Evolutionary conservation across 177 flowering plant genomes (phyloP).

Genomic region (Vitis hybrid): DNA sequence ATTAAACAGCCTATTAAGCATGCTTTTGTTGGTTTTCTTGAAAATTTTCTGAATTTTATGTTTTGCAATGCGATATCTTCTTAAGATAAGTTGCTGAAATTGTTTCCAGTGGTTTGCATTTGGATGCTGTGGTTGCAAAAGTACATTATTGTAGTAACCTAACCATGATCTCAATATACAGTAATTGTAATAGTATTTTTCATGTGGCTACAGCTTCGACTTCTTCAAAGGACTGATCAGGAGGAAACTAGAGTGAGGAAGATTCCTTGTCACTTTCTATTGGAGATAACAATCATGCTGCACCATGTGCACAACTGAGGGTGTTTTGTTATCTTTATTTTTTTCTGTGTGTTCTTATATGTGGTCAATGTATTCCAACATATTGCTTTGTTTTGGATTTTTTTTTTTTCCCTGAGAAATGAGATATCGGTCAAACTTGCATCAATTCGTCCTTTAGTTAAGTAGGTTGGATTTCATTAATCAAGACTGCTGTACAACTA

Average conservation of each 20-base stretch:
- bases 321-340: background rate
- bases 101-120: too few species aligned
- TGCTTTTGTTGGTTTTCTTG: too few species aligned
- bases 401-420: background rate
- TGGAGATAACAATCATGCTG: slow-evolving; percentile 10
- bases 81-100: too few species aligned
- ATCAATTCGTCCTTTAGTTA: background rate
- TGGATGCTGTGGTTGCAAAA: background rate
- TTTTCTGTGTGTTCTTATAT: background rate
- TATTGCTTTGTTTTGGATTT: background rate
- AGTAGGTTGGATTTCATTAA: slow-evolving; percentile 1
- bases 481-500: background rate
- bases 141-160: background rate
- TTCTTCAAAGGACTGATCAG: slow-evolving; percentile 78
- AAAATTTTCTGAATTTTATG: too few species aligned
- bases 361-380: background rate
- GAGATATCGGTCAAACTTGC: background rate
- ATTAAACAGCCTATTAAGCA: too few species aligned
- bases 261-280: slow-evolving; percentile 12
- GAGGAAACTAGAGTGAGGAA: slow-evolving; percentile 52
- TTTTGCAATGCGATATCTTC: too few species aligned
- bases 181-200: background rate
- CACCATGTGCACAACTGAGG: slow-evolving; percentile 16
- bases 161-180: background rate
- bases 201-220: slow-evolving; percentile 58